Percentiles rank a stretch among this genome's conserved stretches.
Conservation (phyloP, 352 stramenopile genomes). For the Salisapilia sapeloensis region DNA sequence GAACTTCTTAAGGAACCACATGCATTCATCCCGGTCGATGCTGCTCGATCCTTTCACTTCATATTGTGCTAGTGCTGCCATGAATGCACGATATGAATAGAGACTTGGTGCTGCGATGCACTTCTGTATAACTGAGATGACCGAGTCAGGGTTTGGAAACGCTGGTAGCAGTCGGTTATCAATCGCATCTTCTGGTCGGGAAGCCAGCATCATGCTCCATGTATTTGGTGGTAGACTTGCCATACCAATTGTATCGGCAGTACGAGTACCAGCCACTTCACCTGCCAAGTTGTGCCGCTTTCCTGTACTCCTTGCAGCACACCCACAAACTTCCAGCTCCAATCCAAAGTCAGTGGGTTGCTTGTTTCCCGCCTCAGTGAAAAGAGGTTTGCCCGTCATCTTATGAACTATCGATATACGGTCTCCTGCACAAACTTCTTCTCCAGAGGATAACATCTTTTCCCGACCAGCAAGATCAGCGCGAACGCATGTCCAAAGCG, state of each 20-base stretch:
- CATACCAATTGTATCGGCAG: slow-evolving; percentile 44
- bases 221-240: slow-evolving; percentile 25
- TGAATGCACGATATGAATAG: slow-evolving; percentile 36
- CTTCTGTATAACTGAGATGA: slow-evolving; percentile 29
- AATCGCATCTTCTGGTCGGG: slow-evolving; percentile 12
- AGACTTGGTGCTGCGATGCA: slow-evolving; percentile 35
- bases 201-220: slow-evolving; percentile 46
- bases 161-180: slow-evolving; percentile 26
- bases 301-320: slow-evolving; percentile 20
- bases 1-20: slow-evolving; percentile 28
- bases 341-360: slow-evolving; percentile 65
- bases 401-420: slow-evolving; percentile 55
- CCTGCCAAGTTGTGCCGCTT: slow-evolving; percentile 56
- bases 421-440: slow-evolving; percentile 24
- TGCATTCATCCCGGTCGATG: slow-evolving; percentile 45
- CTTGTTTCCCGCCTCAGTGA: slow-evolving; percentile 25
- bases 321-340: slow-evolving; percentile 52
- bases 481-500: slow-evolving; percentile 49
- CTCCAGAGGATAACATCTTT: slow-evolving; percentile 43
- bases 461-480: slow-evolving; percentile 42
- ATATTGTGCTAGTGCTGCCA: slow-evolving; percentile 17
- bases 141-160: slow-evolving; percentile 15
- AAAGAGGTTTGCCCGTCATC: slow-evolving; percentile 64
- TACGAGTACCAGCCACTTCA: slow-evolving; percentile 36
- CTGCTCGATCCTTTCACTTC: slow-evolving; percentile 31